phyloP scores from a whole-genome alignment of 2,329 filamentous ascomycete genomes.

The Dothideomycetes sp. region DNA sequence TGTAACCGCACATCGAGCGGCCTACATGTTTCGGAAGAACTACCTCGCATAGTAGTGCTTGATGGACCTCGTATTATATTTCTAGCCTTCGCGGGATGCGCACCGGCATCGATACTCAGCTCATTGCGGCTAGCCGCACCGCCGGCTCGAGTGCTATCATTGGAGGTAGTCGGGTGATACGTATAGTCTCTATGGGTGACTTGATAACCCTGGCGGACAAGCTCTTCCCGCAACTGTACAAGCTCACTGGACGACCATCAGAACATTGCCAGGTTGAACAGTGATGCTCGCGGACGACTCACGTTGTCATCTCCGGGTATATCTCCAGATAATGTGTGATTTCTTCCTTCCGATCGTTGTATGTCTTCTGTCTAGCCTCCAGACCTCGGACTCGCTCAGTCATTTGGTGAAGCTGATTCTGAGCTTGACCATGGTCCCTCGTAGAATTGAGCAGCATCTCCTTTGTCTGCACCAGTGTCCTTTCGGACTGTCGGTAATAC shows the following conservation, averaged over 20 bases:
- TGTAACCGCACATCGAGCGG: no score
- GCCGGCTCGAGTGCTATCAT: no score
- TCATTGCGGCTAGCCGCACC: no score
- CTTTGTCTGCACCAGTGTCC: constrained; percentile 12
- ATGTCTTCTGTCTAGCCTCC: constrained; percentile 15
- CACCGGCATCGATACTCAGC: no score
- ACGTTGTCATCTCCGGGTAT: constrained; percentile 22
- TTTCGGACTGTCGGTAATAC: constrained; percentile 8
- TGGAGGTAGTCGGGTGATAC: no score
- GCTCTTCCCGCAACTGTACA: no score
- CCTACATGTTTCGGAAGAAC: constrained; percentile 4
- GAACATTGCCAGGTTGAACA: no score
- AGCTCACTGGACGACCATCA: no score
- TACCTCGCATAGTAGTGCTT: constrained; percentile 3
- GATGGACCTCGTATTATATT: constrained; percentile 1
- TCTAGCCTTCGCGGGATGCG: no score
- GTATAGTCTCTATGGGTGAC: no score
- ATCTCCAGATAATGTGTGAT: constrained; percentile 25
- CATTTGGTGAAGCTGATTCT: constrained; percentile 12
- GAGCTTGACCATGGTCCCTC: constrained; percentile 16
- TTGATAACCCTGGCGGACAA: no score
- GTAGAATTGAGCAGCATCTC: constrained; percentile 15
- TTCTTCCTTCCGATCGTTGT: constrained; percentile 22
- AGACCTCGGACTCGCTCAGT: constrained; percentile 13
- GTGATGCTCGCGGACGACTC: no score